Percentiles rank a stretch among this genome's conserved stretches.
These are phyloP conservation scores for Singerocomus inundabilis DNA, from an alignment of 1,284 basidiomycete genomes.

Conservation along the genomic window DNA sequence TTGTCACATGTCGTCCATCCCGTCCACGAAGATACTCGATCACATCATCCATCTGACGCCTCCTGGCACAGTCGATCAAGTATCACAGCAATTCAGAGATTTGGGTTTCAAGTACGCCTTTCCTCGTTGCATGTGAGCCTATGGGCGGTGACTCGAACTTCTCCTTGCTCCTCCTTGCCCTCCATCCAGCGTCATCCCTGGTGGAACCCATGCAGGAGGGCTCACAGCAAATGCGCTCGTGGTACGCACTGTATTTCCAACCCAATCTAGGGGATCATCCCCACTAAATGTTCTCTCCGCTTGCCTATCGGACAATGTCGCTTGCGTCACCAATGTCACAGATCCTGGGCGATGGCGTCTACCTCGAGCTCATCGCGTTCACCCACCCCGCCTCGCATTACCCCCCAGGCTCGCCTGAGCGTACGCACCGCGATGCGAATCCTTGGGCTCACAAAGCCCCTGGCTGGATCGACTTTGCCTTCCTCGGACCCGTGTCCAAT, in stretches of 20 bases:
- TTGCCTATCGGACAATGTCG: too few relatives aligned
- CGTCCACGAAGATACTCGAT: slow-evolving; percentile 54
- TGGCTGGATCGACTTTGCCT: slow-evolving; percentile 68
- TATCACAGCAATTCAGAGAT: slow-evolving; percentile 51
- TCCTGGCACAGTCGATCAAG: slow-evolving; percentile 52
- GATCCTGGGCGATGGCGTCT: slow-evolving; percentile 59
- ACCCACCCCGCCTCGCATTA: slow-evolving; percentile 51
- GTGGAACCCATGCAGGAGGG: slow-evolving; percentile 63
- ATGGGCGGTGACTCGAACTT: too few relatives aligned
- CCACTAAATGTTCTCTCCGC: too few relatives aligned
- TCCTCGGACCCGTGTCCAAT: slow-evolving; percentile 46
- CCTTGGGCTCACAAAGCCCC: slow-evolving; percentile 52
- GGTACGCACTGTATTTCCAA: slow-evolving; percentile 36
- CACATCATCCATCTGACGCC: slow-evolving; percentile 70
- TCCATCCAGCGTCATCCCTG: slow-evolving; percentile 51
- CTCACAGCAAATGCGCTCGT: slow-evolving; percentile 64
- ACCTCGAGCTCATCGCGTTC: slow-evolving; percentile 69
- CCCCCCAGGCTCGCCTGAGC: slow-evolving; percentile 45
- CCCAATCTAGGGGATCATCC: not conserved
- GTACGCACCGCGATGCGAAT: slow-evolving; percentile 41
- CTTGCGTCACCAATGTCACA: too few relatives aligned
- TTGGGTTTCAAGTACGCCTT: slow-evolving; percentile 61
- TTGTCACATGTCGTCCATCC: slow-evolving; percentile 13
- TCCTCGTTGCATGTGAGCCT: not conserved
- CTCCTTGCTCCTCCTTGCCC: too few relatives aligned